Conservation (phyloP, 108 stramenopile genomes). For the Conticribra weissflogii region DNA sequence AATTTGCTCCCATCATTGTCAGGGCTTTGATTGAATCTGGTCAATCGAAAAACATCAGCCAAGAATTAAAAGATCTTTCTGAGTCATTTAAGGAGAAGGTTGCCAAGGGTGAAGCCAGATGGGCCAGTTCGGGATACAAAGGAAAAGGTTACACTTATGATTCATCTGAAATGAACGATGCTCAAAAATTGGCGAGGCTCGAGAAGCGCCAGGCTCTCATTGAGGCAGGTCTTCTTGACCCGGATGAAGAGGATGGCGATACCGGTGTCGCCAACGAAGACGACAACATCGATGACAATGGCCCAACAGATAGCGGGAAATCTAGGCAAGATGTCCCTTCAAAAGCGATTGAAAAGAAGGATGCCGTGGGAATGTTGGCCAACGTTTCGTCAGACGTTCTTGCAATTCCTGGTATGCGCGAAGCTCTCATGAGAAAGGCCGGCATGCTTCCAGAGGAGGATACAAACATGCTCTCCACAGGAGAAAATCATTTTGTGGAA, state of each 20-base stretch:
- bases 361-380: conserved; percentile 61
- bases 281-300: conserved; percentile 22
- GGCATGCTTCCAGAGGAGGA: conserved; percentile 62
- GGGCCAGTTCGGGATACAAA: conserved; percentile 93
- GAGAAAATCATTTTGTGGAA: conserved; percentile 78
- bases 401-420: conserved; percentile 88
- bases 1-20: conserved; percentile 93
- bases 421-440: conserved; percentile 77
- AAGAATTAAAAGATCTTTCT: conserved; percentile 85
- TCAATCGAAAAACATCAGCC: conserved; percentile 86
- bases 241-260: conserved; percentile 75
- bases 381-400: conserved; percentile 78
- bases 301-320: conserved; percentile 33
- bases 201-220: conserved; percentile 93
- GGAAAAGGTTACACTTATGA: conserved; percentile 98
- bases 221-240: conserved; percentile 86
- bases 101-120: conserved; percentile 91
- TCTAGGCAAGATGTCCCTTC: conserved; percentile 6
- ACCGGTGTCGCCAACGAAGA: conserved; percentile 30
- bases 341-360: conserved; percentile 39
- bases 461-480: conserved; percentile 41
- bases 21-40: conserved; percentile 92
- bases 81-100: conserved; percentile 94
- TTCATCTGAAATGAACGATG: conserved; percentile 92
- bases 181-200: conserved; percentile 84